Evolutionary conservation across 2,329 filamentous ascomycete genomes (phyloP).

Genomic region (Colletotrichum sp.): DNA sequence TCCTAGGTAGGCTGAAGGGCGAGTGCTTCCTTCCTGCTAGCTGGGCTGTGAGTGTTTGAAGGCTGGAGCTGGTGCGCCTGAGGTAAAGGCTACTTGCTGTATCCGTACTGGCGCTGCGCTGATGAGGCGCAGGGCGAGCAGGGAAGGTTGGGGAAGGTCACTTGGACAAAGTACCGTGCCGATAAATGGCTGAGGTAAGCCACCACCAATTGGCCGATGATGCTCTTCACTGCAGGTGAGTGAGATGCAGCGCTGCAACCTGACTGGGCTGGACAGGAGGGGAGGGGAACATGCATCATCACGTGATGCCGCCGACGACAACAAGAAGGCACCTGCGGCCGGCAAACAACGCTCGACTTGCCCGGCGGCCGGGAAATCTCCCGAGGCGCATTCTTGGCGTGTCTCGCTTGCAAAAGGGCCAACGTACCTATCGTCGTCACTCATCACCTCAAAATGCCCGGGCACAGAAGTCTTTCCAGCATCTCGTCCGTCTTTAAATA

Average conservation of each 20-base stretch:
- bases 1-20: not conserved
- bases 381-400: not conserved
- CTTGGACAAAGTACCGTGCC: slow-evolving; percentile 10
- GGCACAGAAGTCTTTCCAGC: not conserved
- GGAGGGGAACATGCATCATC: not conserved
- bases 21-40: not conserved
- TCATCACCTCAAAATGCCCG: not conserved
- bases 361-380: not conserved
- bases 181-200: slow-evolving; percentile 7
- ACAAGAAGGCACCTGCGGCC: not conserved
- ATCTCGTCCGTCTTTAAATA: not conserved
- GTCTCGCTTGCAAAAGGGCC: not conserved
- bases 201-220: not conserved
- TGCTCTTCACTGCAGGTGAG: not conserved
- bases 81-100: not conserved
- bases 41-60: not conserved
- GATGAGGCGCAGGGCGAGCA: slow-evolving; percentile 4
- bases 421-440: slow-evolving; percentile 2
- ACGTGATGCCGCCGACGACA: not conserved
- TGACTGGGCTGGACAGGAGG: not conserved
- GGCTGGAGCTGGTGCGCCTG: not conserved
- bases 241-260: not conserved
- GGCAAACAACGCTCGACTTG: not conserved
- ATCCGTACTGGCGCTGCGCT: not conserved
- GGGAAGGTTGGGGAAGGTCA: not conserved